These are phyloP conservation scores for Lanmaoa pseudosensibilis DNA, from an alignment of 768 basidiomycete species.

Conservation along the genomic window DNA sequence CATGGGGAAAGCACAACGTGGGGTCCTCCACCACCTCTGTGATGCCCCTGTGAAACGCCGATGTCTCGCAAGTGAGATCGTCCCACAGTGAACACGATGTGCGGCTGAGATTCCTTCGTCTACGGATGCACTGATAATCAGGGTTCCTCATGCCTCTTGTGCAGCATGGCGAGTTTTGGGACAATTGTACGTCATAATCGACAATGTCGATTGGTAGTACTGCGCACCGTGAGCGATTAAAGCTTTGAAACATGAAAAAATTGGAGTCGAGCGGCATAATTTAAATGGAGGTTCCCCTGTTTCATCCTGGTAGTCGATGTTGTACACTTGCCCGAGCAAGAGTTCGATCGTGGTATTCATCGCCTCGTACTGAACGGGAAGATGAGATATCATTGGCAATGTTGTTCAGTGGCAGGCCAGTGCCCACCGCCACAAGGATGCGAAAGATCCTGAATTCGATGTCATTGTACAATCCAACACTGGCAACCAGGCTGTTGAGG, in stretches of 20 bases:
- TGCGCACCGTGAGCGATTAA: no score
- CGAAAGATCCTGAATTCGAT: no score
- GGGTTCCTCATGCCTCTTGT: not conserved
- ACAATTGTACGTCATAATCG: not conserved
- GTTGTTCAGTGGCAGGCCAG: no score
- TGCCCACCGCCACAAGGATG: no score
- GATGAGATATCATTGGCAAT: not conserved
- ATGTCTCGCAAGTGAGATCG: not conserved
- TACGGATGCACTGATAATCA: constrained; percentile 41
- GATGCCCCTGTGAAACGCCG: constrained; percentile 27
- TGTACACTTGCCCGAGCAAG: not conserved
- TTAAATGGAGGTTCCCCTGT: no score
- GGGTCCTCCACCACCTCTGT: constrained; percentile 29
- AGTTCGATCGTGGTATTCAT: not conserved
- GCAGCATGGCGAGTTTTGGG: no score
- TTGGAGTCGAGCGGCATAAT: not conserved
- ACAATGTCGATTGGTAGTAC: not conserved
- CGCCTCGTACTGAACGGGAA: not conserved
- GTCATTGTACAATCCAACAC: no score
- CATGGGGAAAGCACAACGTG: constrained; percentile 28
- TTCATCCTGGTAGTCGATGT: not conserved
- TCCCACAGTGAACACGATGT: not conserved
- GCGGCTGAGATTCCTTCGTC: constrained; percentile 31
- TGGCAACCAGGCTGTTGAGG: no score
- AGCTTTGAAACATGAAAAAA: not conserved